A percentile compares a stretch with the other conserved stretches of the same genome.
Evolutionary conservation across 2,329 filamentous ascomycete genomes (phyloP).

Genomic region (Metarhizium album): DNA sequence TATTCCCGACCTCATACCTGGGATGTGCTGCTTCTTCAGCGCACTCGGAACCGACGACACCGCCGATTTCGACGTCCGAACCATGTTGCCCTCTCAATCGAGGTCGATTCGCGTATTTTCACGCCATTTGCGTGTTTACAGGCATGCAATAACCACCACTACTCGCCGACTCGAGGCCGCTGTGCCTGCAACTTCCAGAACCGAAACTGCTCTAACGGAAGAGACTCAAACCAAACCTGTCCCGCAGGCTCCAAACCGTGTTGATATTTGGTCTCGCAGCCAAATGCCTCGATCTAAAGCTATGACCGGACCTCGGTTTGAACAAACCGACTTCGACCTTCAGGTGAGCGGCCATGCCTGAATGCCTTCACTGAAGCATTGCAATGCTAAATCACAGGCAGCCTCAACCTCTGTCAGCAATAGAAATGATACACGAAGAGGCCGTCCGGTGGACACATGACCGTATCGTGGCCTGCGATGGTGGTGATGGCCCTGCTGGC

Average conservation of each 20-base stretch:
- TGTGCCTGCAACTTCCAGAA: conserved; percentile 25
- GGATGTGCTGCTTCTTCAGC: background rate
- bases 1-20: background rate
- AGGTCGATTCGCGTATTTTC: conserved; percentile 33
- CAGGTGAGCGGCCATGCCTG: conserved; percentile 57
- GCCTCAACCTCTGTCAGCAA: conserved; percentile 83
- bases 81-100: conserved; percentile 35
- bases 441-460: conserved; percentile 87
- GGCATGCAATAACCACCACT: conserved; percentile 38
- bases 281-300: conserved; percentile 72
- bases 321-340: conserved; percentile 86
- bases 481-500: conserved; percentile 79
- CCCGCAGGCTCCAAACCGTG: conserved; percentile 79
- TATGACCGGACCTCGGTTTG: conserved; percentile 91
- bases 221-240: conserved; percentile 35
- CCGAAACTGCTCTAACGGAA: conserved; percentile 33
- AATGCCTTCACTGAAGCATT: background rate
- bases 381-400: conserved; percentile 28
- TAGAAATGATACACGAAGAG: conserved; percentile 92
- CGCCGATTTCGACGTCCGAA: conserved; percentile 6
- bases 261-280: conserved; percentile 70
- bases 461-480: conserved; percentile 75
- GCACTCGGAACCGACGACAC: conserved; percentile 1
- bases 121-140: conserved; percentile 32
- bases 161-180: conserved; percentile 35